Conservation (phyloP, 2,329 filamentous ascomycete genomes). For the Laburnicola sp. region DNA sequence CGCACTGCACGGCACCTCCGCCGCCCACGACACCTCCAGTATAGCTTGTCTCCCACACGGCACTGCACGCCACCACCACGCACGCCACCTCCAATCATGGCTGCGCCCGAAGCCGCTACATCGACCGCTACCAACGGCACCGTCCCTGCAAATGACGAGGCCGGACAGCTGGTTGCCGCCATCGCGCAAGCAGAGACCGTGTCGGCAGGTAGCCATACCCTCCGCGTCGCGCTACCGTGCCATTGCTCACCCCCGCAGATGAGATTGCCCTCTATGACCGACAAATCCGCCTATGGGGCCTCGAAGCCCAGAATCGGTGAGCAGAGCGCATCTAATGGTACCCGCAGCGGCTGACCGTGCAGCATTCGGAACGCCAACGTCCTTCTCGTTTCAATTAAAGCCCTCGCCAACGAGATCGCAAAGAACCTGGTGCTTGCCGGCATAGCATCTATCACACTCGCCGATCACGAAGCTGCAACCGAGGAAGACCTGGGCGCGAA, state of each 20-base stretch:
- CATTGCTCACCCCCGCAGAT: slow-evolving; percentile 56
- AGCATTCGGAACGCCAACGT: slow-evolving; percentile 88
- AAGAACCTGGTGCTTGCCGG: slow-evolving; percentile 97
- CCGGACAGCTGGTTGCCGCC: slow-evolving; percentile 43
- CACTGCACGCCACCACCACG: too few relatives aligned
- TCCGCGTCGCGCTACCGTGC: slow-evolving; percentile 1
- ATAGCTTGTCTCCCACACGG: too few relatives aligned
- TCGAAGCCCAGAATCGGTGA: slow-evolving; percentile 82
- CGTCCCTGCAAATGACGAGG: slow-evolving; percentile 37
- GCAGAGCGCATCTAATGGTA: not conserved
- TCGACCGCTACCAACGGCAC: slow-evolving; percentile 18
- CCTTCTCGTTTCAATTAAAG: slow-evolving; percentile 83
- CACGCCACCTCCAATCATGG: slow-evolving; percentile 19
- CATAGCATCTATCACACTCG: slow-evolving; percentile 84
- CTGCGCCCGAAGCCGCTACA: slow-evolving; percentile 10
- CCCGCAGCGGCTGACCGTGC: slow-evolving; percentile 11
- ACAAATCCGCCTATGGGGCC: slow-evolving; percentile 95
- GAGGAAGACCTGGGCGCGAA: slow-evolving; percentile 72
- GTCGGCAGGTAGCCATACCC: slow-evolving; percentile 38
- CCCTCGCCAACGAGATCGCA: slow-evolving; percentile 88
- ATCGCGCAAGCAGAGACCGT: slow-evolving; percentile 47
- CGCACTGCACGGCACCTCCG: too few relatives aligned
- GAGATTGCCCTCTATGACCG: slow-evolving; percentile 97
- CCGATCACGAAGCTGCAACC: slow-evolving; percentile 75
- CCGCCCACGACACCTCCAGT: too few relatives aligned